These are phyloP conservation scores for Colletotrichum sp. DNA, from an alignment of 2,329 filamentous ascomycete species.

Conservation along the genomic window DNA sequence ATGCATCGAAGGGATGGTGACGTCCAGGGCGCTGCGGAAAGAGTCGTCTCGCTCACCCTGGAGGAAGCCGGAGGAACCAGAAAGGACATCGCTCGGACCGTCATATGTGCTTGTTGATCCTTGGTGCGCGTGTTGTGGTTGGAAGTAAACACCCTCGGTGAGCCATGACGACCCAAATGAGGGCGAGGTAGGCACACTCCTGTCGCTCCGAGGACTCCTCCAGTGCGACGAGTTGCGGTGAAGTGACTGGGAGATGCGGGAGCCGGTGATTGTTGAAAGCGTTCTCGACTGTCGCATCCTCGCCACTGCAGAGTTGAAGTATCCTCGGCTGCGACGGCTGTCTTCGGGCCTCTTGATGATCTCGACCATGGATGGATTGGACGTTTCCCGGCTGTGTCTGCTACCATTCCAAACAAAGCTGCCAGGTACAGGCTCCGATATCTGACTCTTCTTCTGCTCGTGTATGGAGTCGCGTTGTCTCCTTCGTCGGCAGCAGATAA, in stretches of 20 bases:
- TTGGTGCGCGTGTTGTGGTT: conserved; percentile 6
- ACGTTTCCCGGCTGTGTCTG: conserved; percentile 6
- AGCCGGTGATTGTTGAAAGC: conserved; percentile 18
- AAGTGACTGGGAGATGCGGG: conserved; percentile 9
- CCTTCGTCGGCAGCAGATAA: conserved; percentile 32
- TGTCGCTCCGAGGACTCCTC: conserved; percentile 9
- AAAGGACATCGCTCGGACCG: conserved; percentile 21
- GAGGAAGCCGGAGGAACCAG: conserved; percentile 12
- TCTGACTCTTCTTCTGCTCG: conserved; percentile 27
- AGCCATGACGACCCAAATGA: conserved; percentile 14
- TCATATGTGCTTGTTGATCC: conserved; percentile 23
- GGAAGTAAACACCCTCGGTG: not conserved
- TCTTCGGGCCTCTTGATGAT: conserved; percentile 24
- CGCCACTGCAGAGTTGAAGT: conserved; percentile 17
- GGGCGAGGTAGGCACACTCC: not conserved
- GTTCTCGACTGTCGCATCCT: conserved; percentile 16
- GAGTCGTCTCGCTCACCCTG: conserved; percentile 25
- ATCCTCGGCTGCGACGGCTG: conserved; percentile 12
- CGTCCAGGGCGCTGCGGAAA: conserved; percentile 32
- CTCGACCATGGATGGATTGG: conserved; percentile 19
- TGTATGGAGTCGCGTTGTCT: conserved; percentile 17
- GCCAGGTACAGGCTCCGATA: conserved; percentile 34
- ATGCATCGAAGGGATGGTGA: conserved; percentile 28
- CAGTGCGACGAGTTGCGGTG: conserved; percentile 10
- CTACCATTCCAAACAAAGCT: conserved; percentile 30